These are phyloP conservation scores for Trichoderma endophyticum DNA, from an alignment of 2,329 filamentous ascomycete genomes.

Conservation along the genomic window DNA sequence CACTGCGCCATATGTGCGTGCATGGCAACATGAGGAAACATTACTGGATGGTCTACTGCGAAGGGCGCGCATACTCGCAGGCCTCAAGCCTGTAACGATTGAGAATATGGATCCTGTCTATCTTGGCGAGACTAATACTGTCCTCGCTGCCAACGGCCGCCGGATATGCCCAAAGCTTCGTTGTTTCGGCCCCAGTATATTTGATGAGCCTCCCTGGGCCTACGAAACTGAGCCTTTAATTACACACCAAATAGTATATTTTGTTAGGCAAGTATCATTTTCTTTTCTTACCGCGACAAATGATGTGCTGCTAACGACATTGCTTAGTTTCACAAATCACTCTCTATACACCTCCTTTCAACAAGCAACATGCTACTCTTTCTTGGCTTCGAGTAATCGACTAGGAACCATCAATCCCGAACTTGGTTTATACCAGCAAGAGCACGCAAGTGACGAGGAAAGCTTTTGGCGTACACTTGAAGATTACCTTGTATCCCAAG, in stretches of 20 bases:
- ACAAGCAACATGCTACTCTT: neutral
- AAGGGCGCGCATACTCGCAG: neutral
- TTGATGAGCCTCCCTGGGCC: neutral
- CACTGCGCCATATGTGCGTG: too few relatives aligned
- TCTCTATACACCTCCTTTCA: neutral
- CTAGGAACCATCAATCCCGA: neutral
- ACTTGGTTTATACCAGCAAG: neutral
- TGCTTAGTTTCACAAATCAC: neutral
- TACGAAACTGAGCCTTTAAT: neutral
- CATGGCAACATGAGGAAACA: accelerated
- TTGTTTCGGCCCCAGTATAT: neutral
- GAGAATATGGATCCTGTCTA: neutral
- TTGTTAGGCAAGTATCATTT: neutral
- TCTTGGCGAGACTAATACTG: neutral
- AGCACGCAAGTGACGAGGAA: neutral
- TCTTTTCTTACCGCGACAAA: neutral
- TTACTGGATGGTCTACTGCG: neutral
- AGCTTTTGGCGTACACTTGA: neutral
- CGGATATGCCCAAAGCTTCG: neutral
- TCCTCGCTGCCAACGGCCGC: neutral
- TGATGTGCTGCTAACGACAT: neutral
- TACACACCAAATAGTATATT: neutral
- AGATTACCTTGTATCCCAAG: neutral
- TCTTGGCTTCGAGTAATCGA: neutral
- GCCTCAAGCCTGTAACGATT: neutral